These are phyloP conservation scores for Chaetomium fimeti DNA, from an alignment of 495 filamentous ascomycete genomes.

Conservation along the genomic window DNA sequence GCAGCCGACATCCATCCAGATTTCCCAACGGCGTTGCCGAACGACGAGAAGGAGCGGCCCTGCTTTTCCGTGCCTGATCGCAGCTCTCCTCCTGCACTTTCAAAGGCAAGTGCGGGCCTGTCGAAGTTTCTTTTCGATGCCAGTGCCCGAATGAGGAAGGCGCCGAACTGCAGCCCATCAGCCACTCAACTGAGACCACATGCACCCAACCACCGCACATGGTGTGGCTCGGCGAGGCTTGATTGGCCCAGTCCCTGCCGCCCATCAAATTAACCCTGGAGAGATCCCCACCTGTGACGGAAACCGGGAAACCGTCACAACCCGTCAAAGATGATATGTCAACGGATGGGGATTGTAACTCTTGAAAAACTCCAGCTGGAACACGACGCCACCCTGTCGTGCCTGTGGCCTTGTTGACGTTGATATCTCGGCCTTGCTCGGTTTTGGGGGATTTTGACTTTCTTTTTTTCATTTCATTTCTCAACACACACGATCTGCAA, in stretches of 20 bases:
- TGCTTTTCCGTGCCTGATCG: too few species aligned
- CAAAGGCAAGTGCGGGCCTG: neutral
- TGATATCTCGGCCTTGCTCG: neutral
- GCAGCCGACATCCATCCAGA: neutral
- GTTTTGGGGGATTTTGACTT: neutral
- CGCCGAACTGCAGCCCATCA: conserved; percentile 2
- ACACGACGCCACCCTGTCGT: neutral
- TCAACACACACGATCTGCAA: neutral
- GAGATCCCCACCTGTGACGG: neutral
- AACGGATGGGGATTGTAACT: neutral
- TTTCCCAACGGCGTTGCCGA: neutral
- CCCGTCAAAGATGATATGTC: neutral
- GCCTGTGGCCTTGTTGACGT: too few species aligned
- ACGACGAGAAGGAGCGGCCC: neutral
- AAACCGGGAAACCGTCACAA: neutral
- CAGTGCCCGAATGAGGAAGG: conserved; percentile 1
- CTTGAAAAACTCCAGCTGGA: neutral
- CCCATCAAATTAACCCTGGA: conserved; percentile 1
- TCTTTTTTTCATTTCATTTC: too few species aligned
- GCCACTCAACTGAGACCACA: conserved; percentile 13
- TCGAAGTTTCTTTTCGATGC: neutral
- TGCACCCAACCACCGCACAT: conserved; percentile 1
- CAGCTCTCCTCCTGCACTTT: too few species aligned
- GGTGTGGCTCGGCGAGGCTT: neutral
- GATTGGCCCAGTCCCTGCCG: conserved; percentile 6